phyloP scores from a whole-genome alignment of 1,284 basidiomycete species.

The Leccinum pallidistipes region DNA sequence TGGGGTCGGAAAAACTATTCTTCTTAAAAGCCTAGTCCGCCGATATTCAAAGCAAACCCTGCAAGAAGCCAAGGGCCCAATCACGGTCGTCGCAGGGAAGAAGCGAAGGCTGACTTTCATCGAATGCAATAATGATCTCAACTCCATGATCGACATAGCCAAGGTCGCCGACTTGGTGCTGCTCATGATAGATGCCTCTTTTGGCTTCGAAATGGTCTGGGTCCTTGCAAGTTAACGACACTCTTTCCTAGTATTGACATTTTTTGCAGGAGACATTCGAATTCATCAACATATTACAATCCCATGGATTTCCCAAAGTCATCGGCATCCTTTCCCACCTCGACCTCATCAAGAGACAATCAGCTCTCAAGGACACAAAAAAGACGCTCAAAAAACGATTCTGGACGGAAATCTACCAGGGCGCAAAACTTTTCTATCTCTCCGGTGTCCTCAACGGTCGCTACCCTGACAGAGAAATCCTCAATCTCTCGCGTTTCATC shows the following conservation, averaged over 20 bases:
- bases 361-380: slow-evolving; percentile 88
- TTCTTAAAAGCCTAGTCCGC: slow-evolving; percentile 90
- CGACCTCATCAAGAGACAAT: slow-evolving; percentile 94
- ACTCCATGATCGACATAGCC: slow-evolving; percentile 97
- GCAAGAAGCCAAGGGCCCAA: slow-evolving; percentile 88
- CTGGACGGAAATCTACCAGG: slow-evolving; percentile 99
- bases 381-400: slow-evolving; percentile 98
- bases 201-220: slow-evolving; percentile 97
- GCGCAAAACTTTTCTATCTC: slow-evolving; percentile 98
- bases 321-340: slow-evolving; percentile 96
- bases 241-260: neutral
- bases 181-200: slow-evolving; percentile 97
- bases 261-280: slow-evolving; percentile 91
- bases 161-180: slow-evolving; percentile 97
- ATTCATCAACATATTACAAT: slow-evolving; percentile 95
- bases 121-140: slow-evolving; percentile 97
- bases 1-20: slow-evolving; percentile 95
- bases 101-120: slow-evolving; percentile 92
- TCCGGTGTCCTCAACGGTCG: slow-evolving; percentile 97
- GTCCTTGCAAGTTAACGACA: accelerated
- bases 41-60: slow-evolving; percentile 95
- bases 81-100: slow-evolving; percentile 95
- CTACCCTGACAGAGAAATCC: slow-evolving; percentile 96
- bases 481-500: slow-evolving; percentile 95
- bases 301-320: slow-evolving; percentile 98